A percentile compares a stretch with the other conserved stretches of the same genome.
These are phyloP conservation scores for Amaranthus tricolor DNA, from an alignment of 179 eudicot genomes.

Conservation along the genomic window DNA sequence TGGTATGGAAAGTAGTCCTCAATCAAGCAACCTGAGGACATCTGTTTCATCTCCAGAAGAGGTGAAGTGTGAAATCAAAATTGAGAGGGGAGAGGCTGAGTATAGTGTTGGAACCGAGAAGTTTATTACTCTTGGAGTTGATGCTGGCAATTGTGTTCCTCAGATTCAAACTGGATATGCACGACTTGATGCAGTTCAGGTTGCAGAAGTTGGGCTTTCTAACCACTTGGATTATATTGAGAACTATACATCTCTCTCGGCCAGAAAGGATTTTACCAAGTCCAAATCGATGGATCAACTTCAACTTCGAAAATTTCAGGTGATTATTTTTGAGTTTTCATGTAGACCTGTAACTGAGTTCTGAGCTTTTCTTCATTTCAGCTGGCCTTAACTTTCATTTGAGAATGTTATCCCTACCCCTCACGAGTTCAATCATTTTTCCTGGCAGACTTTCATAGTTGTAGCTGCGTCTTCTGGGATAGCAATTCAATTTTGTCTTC, in stretches of 20 bases:
- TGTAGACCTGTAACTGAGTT: background rate
- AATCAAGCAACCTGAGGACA: constrained; percentile 15
- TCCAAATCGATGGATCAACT: constrained; percentile 24
- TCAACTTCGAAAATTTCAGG: constrained; percentile 28
- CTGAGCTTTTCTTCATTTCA: background rate
- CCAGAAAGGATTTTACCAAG: constrained; percentile 21
- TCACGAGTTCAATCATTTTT: background rate
- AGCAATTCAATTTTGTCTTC: background rate
- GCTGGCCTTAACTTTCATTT: background rate
- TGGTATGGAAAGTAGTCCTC: constrained; percentile 17
- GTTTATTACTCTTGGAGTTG: constrained; percentile 23
- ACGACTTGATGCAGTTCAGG: constrained; percentile 18
- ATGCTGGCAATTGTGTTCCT: constrained; percentile 18
- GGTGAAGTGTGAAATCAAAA: constrained; percentile 25
- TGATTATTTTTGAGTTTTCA: constrained; percentile 14
- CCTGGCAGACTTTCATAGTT: background rate
- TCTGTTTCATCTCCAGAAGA: constrained; percentile 24
- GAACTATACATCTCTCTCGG: constrained; percentile 13
- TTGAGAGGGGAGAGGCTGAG: constrained; percentile 22
- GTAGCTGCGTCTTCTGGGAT: background rate
- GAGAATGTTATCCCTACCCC: background rate
- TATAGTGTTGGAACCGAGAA: constrained; percentile 23
- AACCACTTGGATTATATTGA: constrained; percentile 10
- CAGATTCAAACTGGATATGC: constrained; percentile 14
- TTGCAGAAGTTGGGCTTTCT: constrained; percentile 22